phyloP scores from a whole-genome alignment of 2,329 filamentous ascomycete genomes.

The Ascochyta lentis region DNA sequence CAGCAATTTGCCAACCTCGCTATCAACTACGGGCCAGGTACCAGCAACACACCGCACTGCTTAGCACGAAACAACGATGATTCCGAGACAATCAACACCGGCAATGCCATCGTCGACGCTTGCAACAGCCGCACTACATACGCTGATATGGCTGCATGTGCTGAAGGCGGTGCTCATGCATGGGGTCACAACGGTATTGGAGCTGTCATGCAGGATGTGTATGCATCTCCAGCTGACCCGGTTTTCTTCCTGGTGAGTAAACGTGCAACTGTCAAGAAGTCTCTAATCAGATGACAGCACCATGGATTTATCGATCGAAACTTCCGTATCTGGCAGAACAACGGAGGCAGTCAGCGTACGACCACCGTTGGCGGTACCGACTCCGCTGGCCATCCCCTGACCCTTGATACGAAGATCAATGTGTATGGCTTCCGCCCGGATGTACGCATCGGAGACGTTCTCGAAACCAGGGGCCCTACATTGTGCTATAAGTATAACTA shows the following conservation, averaged over 20 bases:
- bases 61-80: slow-evolving; percentile 38
- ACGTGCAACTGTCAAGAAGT: too few species aligned
- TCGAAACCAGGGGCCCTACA: slow-evolving; percentile 32
- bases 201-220: slow-evolving; percentile 43
- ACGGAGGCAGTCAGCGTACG: slow-evolving; percentile 24
- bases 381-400: slow-evolving; percentile 26
- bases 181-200: slow-evolving; percentile 48
- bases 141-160: slow-evolving; percentile 39
- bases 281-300: not conserved
- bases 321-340: slow-evolving; percentile 59
- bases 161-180: slow-evolving; percentile 41
- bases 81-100: slow-evolving; percentile 33
- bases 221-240: slow-evolving; percentile 43
- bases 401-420: slow-evolving; percentile 36
- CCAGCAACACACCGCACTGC: slow-evolving; percentile 38
- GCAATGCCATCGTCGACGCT: slow-evolving; percentile 34
- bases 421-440: slow-evolving; percentile 37
- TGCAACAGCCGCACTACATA: slow-evolving; percentile 36
- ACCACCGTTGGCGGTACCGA: slow-evolving; percentile 52
- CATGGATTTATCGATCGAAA: slow-evolving; percentile 58
- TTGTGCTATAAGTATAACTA: slow-evolving; percentile 49
- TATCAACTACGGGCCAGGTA: slow-evolving; percentile 40
- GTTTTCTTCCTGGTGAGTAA: slow-evolving; percentile 20
- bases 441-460: slow-evolving; percentile 36
- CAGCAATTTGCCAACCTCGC: slow-evolving; percentile 44